Conservation (phyloP, 441 rosid genomes). For the Macaranga tanarius region DNA sequence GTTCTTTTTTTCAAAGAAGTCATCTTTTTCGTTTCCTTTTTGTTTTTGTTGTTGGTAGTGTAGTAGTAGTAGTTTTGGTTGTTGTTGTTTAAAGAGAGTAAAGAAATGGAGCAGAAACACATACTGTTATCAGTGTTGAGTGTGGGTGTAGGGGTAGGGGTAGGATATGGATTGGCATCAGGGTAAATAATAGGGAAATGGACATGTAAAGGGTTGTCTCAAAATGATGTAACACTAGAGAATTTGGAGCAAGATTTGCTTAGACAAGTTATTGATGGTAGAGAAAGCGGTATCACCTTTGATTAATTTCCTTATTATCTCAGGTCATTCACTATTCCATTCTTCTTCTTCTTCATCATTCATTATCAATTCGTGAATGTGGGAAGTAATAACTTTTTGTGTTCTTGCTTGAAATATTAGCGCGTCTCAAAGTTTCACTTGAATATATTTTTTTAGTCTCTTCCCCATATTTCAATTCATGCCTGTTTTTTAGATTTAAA, state of each 20-base stretch:
- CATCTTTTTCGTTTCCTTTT: neutral
- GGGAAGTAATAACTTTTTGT: too few species aligned
- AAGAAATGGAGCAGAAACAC: conserved; percentile 60
- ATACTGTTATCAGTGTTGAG: conserved; percentile 56
- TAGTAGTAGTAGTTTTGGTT: neutral
- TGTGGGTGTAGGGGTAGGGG: conserved; percentile 73
- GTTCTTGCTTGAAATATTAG: too few species aligned
- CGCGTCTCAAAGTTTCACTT: too few species aligned
- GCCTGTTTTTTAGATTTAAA: too few species aligned
- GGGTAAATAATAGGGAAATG: conserved; percentile 57
- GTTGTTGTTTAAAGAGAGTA: neutral
- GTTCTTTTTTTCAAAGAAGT: neutral
- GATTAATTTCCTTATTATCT: conserved; percentile 72
- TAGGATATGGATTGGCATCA: conserved; percentile 57
- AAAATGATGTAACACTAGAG: conserved; percentile 40
- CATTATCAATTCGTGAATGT: too few species aligned
- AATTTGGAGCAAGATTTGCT: conserved; percentile 59
- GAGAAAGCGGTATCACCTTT: conserved; percentile 61
- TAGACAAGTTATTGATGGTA: conserved; percentile 56
- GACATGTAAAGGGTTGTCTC: conserved; percentile 31
- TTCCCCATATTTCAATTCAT: too few species aligned
- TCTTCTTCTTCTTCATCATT: neutral
- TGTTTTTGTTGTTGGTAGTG: neutral
- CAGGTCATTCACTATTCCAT: conserved; percentile 34
- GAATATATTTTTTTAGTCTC: too few species aligned